Base-by-base conservation (phyloP, 202 grass and related monocot genomes). In the Cymbopogon flexuosus region DNA sequence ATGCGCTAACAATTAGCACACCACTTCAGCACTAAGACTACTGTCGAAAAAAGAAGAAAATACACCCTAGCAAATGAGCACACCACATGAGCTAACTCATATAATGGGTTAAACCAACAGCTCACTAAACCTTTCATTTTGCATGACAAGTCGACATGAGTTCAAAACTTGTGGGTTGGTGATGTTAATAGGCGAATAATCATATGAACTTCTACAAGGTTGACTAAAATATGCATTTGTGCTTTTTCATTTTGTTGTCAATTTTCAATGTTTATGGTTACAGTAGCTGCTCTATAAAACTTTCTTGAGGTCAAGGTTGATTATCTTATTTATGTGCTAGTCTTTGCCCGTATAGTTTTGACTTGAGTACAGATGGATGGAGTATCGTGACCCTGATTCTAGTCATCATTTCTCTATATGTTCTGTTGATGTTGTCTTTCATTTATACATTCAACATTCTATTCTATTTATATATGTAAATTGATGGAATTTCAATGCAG, bases 401-500 rank as follows among this genome's bases (percentile, higher is more conserved):
- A 51, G 22, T 87, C 51, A 82, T 27, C 35, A 14, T 56, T 76
- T 83, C 24, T 45, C 39, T 41, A 22, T 54, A 40, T 72, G 52
- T 52, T 52, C 2, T n/a, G 45, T 65, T 46, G 30, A 72, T 49
- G 12, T 59, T 71, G 3, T 69, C 41, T 79, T 67, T 22, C 27
- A 62, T 71, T 59, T 70, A 51, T 4, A 0, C 2, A 8, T 2
- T 64, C 18, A 58, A 14, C 31, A 56, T 64, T 77, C 10, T 70
- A 37, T 37, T 69, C 27, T 27, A 27, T 27, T 27, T 36, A 19
- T 56, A 27, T 56, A 72, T 66, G 35, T 77, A 9, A 73, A 81
- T 30, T 73, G 12, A 51, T 24, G 29, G 8, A 42, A 64, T 27
- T 72, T 68, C 62, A 71, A 73, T 89, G 29, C 82, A 97, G 91